Evolutionary conservation across 257 asterid genomes (phyloP), one percentile per base, ranked within the genome.

Genomic region (Solanum appendiculatum): DNA sequence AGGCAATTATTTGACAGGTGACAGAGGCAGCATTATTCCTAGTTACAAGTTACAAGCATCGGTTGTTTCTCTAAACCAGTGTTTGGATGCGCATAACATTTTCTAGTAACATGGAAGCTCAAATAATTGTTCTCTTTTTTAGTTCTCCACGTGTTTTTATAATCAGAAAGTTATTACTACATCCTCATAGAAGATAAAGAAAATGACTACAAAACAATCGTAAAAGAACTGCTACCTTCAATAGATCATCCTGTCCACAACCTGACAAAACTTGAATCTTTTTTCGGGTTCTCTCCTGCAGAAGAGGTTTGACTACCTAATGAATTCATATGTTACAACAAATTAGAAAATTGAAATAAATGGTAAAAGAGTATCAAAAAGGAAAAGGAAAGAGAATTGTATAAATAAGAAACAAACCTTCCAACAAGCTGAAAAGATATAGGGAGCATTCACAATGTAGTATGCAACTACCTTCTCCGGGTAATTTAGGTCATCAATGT

Each of bases 281-380:
- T 89, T 80, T 89, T 87, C 90, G 91, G 25, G 97, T 95, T 89
- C 97, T 93, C 93, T 95, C 97, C 81, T 93, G 96, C 42, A 95
- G 93, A 85, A 95, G 98, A 73, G 98, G 97, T 91, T 91, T 93
- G 82, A 95, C 95, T 56, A 93, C 97, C 98, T 95, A 92, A 88
- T 86, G 87, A 89, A 58, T 23, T 51, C 42, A 84, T 33, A 42
- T 44, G 78, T 88, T 13, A 69, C 56, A 34, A 51, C 39, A 70
- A 56, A 46, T 56, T 46, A 48, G 37, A n/a, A 16, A 33, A 48
- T 14, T 72, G 60, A 31, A 15, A 39, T 48, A 46, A 80, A 16
- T 16, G 85, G 46, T 46, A 80, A 80, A 46, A 48, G 29, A 29
- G 18, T 29, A 46, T 9, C 64, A 7, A 20, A 64, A 84, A 25